phyloP scores from a whole-genome alignment of 805 yeast genomes.

The Wickerhamiella dianesei region DNA sequence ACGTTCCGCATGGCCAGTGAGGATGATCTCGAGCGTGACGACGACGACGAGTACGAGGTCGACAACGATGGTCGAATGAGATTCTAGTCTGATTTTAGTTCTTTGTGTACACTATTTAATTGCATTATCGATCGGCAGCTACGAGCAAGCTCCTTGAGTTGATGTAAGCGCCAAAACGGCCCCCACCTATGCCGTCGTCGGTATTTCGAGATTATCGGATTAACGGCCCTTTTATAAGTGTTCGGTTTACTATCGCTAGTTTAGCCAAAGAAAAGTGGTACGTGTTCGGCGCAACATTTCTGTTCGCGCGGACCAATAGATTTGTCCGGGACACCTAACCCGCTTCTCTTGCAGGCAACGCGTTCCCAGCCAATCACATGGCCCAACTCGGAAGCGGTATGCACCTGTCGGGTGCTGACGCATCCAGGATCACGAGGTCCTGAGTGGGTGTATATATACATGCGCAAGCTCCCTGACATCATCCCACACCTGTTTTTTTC shows the following conservation, averaged over 20 bases:
- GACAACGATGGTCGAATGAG: background rate
- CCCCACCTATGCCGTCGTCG: no score
- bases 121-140: no score
- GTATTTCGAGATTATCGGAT: no score
- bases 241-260: no score
- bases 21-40: constrained; percentile 14
- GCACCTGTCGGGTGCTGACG: background rate
- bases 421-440: constrained; percentile 4
- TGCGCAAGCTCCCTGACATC: background rate
- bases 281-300: no score
- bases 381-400: background rate
- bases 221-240: no score
- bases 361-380: background rate
- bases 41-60: constrained; percentile 7
- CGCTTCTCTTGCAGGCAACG: background rate
- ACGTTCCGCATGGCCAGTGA: constrained; percentile 19
- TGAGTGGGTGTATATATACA: constrained; percentile 1
- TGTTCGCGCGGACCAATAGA: no score
- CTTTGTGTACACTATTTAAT: background rate
- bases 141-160: no score
- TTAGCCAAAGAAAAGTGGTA: no score
- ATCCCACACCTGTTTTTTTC: background rate
- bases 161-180: no score
- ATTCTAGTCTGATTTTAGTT: background rate
- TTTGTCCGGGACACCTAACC: background rate